Percentiles rank a stretch among this genome's conserved stretches.
Evolutionary conservation across 1,284 basidiomycete species (phyloP).

Genomic region (Porogramme epimiltina): DNA sequence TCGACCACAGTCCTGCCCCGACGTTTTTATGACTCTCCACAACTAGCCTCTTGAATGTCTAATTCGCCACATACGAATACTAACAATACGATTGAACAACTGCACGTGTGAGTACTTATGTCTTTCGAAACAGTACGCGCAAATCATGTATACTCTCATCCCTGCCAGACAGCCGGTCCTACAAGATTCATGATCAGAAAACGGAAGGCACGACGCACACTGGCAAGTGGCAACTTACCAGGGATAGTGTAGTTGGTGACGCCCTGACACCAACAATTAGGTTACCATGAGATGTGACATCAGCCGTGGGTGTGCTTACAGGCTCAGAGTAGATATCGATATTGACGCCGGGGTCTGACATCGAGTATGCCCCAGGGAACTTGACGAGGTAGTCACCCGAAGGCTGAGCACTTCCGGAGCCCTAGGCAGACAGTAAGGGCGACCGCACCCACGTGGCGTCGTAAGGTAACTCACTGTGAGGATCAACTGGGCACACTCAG

Average conservation of each 20-base stretch:
- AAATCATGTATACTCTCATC: conserved; percentile 11
- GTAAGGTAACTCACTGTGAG: conserved; percentile 30
- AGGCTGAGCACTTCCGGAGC: conserved; percentile 33
- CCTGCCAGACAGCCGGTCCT: conserved; percentile 32
- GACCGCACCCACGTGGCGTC: no score
- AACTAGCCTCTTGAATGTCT: no score
- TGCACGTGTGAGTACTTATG: no score
- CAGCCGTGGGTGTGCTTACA: conserved; percentile 8
- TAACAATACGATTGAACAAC: no score
- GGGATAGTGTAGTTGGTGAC: conserved; percentile 41
- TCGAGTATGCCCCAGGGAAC: conserved; percentile 40
- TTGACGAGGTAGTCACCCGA: conserved; percentile 35
- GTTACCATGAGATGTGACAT: neutral
- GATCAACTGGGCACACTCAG: conserved; percentile 40
- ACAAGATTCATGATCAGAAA: neutral
- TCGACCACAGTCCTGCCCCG: no score
- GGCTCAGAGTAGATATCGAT: conserved; percentile 37
- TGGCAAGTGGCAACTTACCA: conserved; percentile 2
- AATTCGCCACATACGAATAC: no score
- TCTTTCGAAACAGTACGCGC: neutral
- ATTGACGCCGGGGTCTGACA: conserved; percentile 37
- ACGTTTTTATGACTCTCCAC: no score
- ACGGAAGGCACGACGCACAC: neutral
- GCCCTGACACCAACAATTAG: conserved; percentile 6
- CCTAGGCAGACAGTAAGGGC: conserved; percentile 2